Base-by-base conservation (phyloP, 2,329 filamentous ascomycete species). In the Calonectria pseudoturangicola region DNA sequence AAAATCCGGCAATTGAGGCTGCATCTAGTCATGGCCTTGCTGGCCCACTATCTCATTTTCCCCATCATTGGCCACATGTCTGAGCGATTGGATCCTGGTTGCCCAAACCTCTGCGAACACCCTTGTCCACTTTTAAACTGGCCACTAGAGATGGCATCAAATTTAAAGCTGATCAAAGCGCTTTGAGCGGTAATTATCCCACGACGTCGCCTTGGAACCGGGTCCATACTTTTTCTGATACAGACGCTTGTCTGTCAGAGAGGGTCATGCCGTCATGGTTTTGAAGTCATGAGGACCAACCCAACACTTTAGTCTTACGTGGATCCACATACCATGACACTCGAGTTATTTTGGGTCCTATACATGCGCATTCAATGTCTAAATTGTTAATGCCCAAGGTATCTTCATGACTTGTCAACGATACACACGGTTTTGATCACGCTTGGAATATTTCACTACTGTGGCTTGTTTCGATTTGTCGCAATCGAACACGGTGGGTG, bases 51-150 rank as follows among this genome's bases (percentile, higher is more conserved):
- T 67, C 45, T 9, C 36, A 39, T 54, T 56, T 72, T 45, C 41
- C 30, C 58, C 30, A 21, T 33, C 65, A 71, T 73, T 73, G 64
- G 68, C 68, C 71, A 73, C 71, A 73, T 73, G 71, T 28, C n/a
- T 39, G 10, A 71, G 68, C 27, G 68, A 73, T 73, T 73, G 71
- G 71, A 48, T 64, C 63, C 21, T 28, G 27, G 48, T 16, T 33
- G 48, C 41, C 58, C 58, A 65, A 36, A 43, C 45, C 43, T 33
- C 25, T 48, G 13, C 33, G 27, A 60, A 30, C 27, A 25, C 62
- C 64, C 69, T 50, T 48, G 69, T 48, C 56, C 39, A 64, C 25
- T 41, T 50, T 36, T 25, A 30, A 41, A 27, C 43, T 25, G 13
- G 27, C 9, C n/a, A 25, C 33, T 25, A 33, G 18, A 50, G 41